Evolutionary conservation across 2,329 filamentous ascomycete genomes (phyloP).

Genomic region (Tolypocladium tundrense): DNA sequence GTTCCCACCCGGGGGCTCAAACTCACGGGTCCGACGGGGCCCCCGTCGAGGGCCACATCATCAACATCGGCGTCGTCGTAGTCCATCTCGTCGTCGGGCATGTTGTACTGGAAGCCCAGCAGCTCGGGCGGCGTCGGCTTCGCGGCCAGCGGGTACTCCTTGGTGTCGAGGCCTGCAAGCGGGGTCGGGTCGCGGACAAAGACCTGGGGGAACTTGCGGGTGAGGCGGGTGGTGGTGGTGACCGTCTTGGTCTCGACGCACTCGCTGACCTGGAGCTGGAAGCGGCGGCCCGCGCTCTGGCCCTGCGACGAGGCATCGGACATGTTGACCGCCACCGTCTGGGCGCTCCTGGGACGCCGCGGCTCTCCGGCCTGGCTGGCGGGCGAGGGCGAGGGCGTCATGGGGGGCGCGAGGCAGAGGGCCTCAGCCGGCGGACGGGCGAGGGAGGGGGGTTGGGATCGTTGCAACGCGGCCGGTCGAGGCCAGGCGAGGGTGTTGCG

Average conservation of each 20-base stretch:
- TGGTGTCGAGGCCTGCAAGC: slow-evolving; percentile 65
- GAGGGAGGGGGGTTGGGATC: neutral
- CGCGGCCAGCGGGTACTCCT: slow-evolving; percentile 80
- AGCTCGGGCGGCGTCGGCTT: slow-evolving; percentile 74
- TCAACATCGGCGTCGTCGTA: slow-evolving; percentile 12
- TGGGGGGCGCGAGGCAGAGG: slow-evolving; percentile 12
- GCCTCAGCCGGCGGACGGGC: slow-evolving; percentile 5
- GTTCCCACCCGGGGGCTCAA: neutral
- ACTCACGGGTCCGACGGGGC: neutral
- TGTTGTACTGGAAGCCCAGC: slow-evolving; percentile 63
- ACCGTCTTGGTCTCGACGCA: slow-evolving; percentile 62
- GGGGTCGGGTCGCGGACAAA: slow-evolving; percentile 63
- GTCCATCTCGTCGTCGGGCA: slow-evolving; percentile 24
- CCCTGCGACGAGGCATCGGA: slow-evolving; percentile 26
- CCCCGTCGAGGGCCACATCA: neutral
- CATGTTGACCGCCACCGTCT: slow-evolving; percentile 37
- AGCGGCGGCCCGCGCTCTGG: slow-evolving; percentile 18
- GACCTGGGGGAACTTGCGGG: slow-evolving; percentile 75
- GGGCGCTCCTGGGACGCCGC: slow-evolving; percentile 20
- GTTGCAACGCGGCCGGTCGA: neutral
- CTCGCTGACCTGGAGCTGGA: slow-evolving; percentile 50
- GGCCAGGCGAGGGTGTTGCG: neutral
- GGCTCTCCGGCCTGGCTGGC: slow-evolving; percentile 26
- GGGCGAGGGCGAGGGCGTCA: slow-evolving; percentile 26
- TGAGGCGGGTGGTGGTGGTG: slow-evolving; percentile 87